Evolutionary conservation across 768 basidiomycete genomes (phyloP).

Genomic region (Austroboletus eburneus): DNA sequence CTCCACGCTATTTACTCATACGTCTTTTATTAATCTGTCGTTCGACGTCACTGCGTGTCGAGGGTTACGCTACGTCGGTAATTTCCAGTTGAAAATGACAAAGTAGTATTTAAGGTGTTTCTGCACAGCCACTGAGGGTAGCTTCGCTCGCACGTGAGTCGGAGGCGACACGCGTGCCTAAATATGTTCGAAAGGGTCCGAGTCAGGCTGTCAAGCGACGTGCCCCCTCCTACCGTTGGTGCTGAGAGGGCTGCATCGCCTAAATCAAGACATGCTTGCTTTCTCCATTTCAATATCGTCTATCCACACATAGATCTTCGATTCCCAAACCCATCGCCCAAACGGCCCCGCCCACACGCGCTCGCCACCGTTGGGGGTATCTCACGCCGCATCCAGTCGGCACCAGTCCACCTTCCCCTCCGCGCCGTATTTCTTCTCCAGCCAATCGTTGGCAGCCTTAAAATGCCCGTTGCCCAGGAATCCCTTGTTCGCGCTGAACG

Average conservation of each 20-base stretch:
- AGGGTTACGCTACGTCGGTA: constrained; percentile 24
- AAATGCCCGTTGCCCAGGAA: constrained; percentile 92
- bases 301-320: constrained; percentile 17
- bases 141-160: constrained; percentile 21
- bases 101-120: constrained; percentile 31
- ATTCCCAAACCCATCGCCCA: too few relatives aligned
- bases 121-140: constrained; percentile 26
- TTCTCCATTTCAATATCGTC: constrained; percentile 25
- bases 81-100: constrained; percentile 20
- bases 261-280: constrained; percentile 13
- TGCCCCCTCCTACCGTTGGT: constrained; percentile 2
- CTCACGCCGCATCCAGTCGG: constrained; percentile 32
- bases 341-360: too few relatives aligned
- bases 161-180: constrained; percentile 13
- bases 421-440: constrained; percentile 70
- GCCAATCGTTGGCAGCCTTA: constrained; percentile 82
- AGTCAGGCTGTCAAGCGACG: constrained; percentile 3
- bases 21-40: constrained; percentile 26
- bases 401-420: constrained; percentile 76
- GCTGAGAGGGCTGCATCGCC: constrained; percentile 4
- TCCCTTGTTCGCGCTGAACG: constrained; percentile 69
- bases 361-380: too few relatives aligned
- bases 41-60: constrained; percentile 17
- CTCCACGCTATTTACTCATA: constrained; percentile 31
- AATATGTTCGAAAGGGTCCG: constrained; percentile 15